phyloP scores from a whole-genome alignment of 139 green algal genomes.

The Marvania coccoides region DNA sequence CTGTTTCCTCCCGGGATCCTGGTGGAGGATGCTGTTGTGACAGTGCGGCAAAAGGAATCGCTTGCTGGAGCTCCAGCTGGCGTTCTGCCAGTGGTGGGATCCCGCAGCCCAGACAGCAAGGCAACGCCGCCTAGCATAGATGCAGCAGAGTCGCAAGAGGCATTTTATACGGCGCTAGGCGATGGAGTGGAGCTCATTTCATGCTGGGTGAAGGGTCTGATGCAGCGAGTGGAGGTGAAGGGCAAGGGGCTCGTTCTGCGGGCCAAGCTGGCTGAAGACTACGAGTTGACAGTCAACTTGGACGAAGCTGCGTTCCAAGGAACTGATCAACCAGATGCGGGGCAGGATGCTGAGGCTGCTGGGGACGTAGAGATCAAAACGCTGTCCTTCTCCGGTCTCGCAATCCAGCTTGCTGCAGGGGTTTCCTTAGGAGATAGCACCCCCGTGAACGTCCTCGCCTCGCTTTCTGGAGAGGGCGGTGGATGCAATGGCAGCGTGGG shows the following conservation, averaged over 20 bases:
- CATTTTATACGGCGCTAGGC: not conserved
- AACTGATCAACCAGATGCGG: not conserved
- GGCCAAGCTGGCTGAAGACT: not conserved
- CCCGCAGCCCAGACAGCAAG: not conserved
- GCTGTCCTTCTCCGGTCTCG: not conserved
- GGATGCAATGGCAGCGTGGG: not conserved
- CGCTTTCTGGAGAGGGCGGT: not conserved
- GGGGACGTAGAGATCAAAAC: not conserved
- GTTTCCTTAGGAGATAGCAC: no score
- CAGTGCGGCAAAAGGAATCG: not conserved
- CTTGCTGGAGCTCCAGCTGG: not conserved
- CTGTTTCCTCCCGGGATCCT: not conserved
- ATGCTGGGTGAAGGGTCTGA: not conserved
- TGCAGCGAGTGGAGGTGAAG: not conserved
- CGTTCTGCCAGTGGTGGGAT: not conserved
- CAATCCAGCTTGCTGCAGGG: not conserved
- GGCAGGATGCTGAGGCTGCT: not conserved
- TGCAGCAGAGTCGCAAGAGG: not conserved
- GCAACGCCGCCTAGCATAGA: not conserved
- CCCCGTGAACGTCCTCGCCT: not conserved
- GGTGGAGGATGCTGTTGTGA: not conserved
- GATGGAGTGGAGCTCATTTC: not conserved
- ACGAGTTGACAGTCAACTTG: not conserved
- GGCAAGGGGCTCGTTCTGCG: not conserved
- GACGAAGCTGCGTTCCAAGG: not conserved